phyloP scores from a whole-genome alignment of 805 yeast species.

The Suhomyces tanzawaensis region DNA sequence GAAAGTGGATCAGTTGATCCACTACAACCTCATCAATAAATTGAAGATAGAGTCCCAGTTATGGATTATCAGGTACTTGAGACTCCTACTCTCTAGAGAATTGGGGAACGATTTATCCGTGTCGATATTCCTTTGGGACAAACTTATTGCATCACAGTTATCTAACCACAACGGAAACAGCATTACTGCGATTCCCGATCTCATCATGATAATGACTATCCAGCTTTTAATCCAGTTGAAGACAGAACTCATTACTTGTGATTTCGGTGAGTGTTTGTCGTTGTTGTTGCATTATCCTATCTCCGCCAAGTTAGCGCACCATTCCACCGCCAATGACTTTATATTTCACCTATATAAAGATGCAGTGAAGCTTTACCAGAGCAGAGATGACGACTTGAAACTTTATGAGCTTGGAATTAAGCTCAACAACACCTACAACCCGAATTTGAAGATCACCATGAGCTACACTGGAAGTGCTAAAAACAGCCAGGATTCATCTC shows the following conservation, averaged over 20 bases:
- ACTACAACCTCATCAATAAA: conserved; percentile 42
- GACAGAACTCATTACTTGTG: conserved; percentile 43
- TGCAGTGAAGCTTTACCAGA: conserved; percentile 30
- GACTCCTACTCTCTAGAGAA: conserved; percentile 48
- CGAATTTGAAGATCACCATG: conserved; percentile 32
- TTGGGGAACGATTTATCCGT: conserved; percentile 38
- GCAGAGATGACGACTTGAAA: conserved; percentile 36
- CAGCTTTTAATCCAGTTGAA: conserved; percentile 45
- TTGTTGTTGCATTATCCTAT: conserved; percentile 51
- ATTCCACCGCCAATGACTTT: conserved; percentile 14
- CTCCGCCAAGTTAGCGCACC: conserved; percentile 13
- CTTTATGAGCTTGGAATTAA: conserved; percentile 40
- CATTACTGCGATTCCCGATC: conserved; percentile 28
- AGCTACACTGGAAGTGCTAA: conserved; percentile 16
- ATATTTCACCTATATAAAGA: conserved; percentile 29
- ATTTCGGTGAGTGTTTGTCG: conserved; percentile 51
- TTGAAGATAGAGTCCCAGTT: conserved; percentile 49
- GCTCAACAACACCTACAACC: conserved; percentile 40
- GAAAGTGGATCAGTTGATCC: conserved; percentile 48
- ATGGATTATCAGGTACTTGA: conserved; percentile 53
- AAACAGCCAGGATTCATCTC: conserved; percentile 20
- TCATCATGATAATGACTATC: conserved; percentile 43
- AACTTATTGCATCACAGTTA: conserved; percentile 32
- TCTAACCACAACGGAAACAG: conserved; percentile 4
- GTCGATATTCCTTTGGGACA: conserved; percentile 48